Conservation (phyloP, 2,329 filamentous ascomycete species). For the Periconia macrospinosa region DNA sequence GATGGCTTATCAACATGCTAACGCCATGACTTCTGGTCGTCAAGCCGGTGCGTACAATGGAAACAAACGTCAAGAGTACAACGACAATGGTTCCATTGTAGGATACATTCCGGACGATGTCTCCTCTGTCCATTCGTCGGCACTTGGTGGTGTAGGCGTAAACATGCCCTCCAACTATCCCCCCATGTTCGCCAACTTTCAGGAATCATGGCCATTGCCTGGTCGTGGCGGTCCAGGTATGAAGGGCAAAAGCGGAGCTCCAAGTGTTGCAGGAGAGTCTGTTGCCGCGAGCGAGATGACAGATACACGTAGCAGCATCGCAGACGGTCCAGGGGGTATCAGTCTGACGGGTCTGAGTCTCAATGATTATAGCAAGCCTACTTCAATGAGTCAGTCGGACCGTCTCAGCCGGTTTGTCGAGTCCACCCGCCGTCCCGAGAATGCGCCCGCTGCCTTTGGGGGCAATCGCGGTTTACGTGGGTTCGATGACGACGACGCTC, state of each 20-base stretch:
- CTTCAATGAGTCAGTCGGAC: slow-evolving; percentile 79
- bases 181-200: slow-evolving; percentile 93
- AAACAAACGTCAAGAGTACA: slow-evolving; percentile 57
- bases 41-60: slow-evolving; percentile 46
- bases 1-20: slow-evolving; percentile 72
- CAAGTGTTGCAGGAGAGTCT: slow-evolving; percentile 87
- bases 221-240: slow-evolving; percentile 64
- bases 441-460: slow-evolving; percentile 37
- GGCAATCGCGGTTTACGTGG: slow-evolving; percentile 49
- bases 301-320: slow-evolving; percentile 76
- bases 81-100: slow-evolving; percentile 83
- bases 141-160: slow-evolving; percentile 79
- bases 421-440: slow-evolving; percentile 68
- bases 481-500: slow-evolving; percentile 83
- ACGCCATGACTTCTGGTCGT: slow-evolving; percentile 57
- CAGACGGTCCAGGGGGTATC: slow-evolving; percentile 81
- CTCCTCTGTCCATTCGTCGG: slow-evolving; percentile 91
- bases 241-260: slow-evolving; percentile 65
- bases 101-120: slow-evolving; percentile 97
- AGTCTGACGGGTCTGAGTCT: slow-evolving; percentile 83
- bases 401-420: slow-evolving; percentile 94
- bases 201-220: slow-evolving; percentile 86
- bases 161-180: slow-evolving; percentile 81
- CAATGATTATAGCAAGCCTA: slow-evolving; percentile 69
- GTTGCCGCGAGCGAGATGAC: slow-evolving; percentile 89